Percentiles rank a stretch among this genome's conserved stretches.
Evolutionary conservation across 192 early-diverging fungal genomes (phyloP).

Genomic region (Coemansia sp.): DNA sequence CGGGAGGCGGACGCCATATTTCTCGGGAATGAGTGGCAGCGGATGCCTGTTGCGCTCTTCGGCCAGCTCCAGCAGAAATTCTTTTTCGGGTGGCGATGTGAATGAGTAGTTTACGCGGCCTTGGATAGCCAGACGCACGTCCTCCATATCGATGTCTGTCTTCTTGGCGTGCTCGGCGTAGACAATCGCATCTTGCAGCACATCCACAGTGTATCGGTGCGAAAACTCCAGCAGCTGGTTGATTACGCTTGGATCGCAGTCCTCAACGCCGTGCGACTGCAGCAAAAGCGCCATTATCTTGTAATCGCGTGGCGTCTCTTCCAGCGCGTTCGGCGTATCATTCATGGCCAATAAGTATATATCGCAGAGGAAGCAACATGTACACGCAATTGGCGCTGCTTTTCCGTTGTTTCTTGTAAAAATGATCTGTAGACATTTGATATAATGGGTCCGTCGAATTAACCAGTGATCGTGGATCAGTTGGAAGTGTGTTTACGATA

Average conservation of each 20-base stretch:
- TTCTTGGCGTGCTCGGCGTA: conserved; percentile 91
- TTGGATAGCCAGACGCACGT: conserved; percentile 90
- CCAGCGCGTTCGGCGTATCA: conserved; percentile 44
- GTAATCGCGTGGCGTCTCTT: conserved; percentile 58
- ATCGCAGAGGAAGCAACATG: background rate
- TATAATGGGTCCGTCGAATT: background rate
- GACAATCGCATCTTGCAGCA: conserved; percentile 86
- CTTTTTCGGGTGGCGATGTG: conserved; percentile 83
- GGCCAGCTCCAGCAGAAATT: conserved; percentile 77
- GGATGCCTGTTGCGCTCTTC: conserved; percentile 75
- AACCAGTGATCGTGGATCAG: too few species aligned
- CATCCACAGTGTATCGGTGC: conserved; percentile 86
- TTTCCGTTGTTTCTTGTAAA: too few species aligned
- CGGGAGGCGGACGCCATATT: conserved; percentile 74
- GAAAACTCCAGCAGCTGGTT: conserved; percentile 92
- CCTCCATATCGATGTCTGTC: conserved; percentile 75
- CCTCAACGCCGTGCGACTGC: conserved; percentile 78
- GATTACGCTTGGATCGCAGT: conserved; percentile 88
- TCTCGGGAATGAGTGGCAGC: conserved; percentile 74
- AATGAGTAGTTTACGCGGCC: conserved; percentile 89
- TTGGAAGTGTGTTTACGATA: background rate
- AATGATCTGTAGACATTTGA: background rate
- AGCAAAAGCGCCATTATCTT: conserved; percentile 84
- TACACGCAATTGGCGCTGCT: background rate
- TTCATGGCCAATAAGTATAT: conserved; percentile 23